Conservation (phyloP, 345 rosid genomes). For the Dimocarpus longan region DNA sequence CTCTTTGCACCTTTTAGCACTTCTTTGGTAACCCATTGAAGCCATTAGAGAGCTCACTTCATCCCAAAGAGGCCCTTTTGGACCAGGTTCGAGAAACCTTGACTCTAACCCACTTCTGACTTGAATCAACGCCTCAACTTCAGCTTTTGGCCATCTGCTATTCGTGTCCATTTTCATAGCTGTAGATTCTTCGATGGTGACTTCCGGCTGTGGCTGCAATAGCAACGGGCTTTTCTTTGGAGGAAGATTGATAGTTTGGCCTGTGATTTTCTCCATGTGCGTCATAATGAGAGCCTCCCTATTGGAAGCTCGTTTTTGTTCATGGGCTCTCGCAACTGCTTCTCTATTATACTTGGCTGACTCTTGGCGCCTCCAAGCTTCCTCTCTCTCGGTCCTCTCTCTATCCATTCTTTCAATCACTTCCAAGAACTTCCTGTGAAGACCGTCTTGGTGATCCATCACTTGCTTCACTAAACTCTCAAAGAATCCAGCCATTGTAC, state of each 20-base stretch:
- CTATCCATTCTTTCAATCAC: slow-evolving; percentile 45
- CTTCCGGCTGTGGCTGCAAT: slow-evolving; percentile 28
- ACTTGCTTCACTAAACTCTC: slow-evolving; percentile 46
- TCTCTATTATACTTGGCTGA: slow-evolving; percentile 40
- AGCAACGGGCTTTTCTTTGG: slow-evolving; percentile 16
- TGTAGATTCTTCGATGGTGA: slow-evolving; percentile 12
- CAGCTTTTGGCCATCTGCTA: slow-evolving; percentile 43
- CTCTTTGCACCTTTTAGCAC: slow-evolving; percentile 53
- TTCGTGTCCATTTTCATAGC: slow-evolving; percentile 12
- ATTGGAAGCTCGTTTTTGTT: slow-evolving; percentile 38
- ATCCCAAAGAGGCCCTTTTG: slow-evolving; percentile 48
- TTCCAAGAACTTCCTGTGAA: slow-evolving; percentile 43
- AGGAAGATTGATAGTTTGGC: slow-evolving; percentile 42
- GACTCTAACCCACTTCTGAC: slow-evolving; percentile 35
- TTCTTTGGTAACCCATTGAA: slow-evolving; percentile 45
- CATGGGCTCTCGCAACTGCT: slow-evolving; percentile 42
- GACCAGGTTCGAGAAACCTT: slow-evolving; percentile 44
- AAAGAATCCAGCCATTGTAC: slow-evolving; percentile 31
- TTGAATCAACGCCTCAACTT: slow-evolving; percentile 48
- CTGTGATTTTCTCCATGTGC: slow-evolving; percentile 46
- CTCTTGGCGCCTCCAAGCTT: slow-evolving; percentile 42
- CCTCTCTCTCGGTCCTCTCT: slow-evolving; percentile 44
- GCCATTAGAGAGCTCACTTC: slow-evolving; percentile 43
- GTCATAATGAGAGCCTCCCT: slow-evolving; percentile 46
- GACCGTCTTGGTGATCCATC: slow-evolving; percentile 50